A percentile compares a stretch with the other conserved stretches of the same genome.
phyloP scores from a whole-genome alignment of 495 filamentous ascomycete genomes.

The Podospora comata region DNA sequence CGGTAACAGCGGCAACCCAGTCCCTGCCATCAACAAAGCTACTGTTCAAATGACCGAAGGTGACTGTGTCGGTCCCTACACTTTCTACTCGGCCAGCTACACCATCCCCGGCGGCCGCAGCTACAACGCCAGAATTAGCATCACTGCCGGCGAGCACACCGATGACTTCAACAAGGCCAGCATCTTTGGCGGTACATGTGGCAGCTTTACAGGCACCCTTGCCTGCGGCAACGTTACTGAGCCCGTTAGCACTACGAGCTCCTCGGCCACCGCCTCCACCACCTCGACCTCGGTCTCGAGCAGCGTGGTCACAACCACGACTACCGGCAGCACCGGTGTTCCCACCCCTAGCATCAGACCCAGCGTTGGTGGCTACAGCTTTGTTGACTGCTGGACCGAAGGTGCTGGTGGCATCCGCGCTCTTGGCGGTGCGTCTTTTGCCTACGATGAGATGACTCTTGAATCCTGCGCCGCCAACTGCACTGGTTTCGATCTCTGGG shows the following conservation, averaged over 20 bases:
- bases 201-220: constrained; percentile 25
- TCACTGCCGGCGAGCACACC: constrained; percentile 41
- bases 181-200: constrained; percentile 41
- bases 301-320: constrained; percentile 28
- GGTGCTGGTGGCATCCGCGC: constrained; percentile 38
- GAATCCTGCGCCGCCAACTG: constrained; percentile 48
- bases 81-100: constrained; percentile 49
- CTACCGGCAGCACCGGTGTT: background rate
- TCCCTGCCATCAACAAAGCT: constrained; percentile 46
- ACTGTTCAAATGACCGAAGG: constrained; percentile 48
- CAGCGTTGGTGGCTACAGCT: constrained; percentile 40
- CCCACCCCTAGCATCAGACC: constrained; percentile 37
- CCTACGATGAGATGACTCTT: constrained; percentile 51
- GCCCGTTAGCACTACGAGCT: constrained; percentile 14
- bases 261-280: constrained; percentile 27
- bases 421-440: constrained; percentile 35
- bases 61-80: constrained; percentile 51
- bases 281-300: constrained; percentile 24
- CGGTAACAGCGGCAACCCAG: constrained; percentile 39
- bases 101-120: constrained; percentile 44
- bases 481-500: constrained; percentile 46
- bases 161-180: constrained; percentile 45
- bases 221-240: constrained; percentile 27
- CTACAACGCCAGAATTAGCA: constrained; percentile 48
- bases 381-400: constrained; percentile 49